Evolutionary conservation across 2,329 filamentous ascomycete genomes (phyloP).

Genomic region (Lachnellula hyalina): DNA sequence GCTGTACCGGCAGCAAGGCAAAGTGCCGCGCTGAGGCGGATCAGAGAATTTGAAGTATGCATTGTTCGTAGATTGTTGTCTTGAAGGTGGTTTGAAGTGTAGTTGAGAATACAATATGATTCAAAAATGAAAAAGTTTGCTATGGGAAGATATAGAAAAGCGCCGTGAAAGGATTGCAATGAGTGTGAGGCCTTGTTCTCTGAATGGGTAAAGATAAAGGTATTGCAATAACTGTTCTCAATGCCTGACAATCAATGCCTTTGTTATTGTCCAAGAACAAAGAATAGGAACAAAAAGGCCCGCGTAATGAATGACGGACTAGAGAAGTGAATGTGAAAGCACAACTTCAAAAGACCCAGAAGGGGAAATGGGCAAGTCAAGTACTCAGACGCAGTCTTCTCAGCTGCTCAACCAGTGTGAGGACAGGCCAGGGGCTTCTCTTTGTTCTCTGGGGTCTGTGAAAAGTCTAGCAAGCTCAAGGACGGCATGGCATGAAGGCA

Average conservation of each 20-base stretch:
- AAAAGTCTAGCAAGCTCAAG: neutral
- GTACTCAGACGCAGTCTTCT: neutral
- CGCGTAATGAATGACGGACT: constrained; percentile 32
- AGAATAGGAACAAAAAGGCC: constrained; percentile 12
- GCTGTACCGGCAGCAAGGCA: constrained; percentile 22
- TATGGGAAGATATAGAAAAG: neutral
- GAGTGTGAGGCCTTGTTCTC: neutral
- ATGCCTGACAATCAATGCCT: constrained; percentile 4
- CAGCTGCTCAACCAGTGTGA: neutral
- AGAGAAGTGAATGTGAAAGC: constrained; percentile 1
- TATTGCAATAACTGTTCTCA: neutral
- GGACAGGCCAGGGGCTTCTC: neutral
- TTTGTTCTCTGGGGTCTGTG: neutral
- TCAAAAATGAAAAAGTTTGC: neutral
- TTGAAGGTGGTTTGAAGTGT: constrained; percentile 8
- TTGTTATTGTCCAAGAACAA: constrained; percentile 13
- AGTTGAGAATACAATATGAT: neutral
- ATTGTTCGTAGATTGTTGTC: constrained; percentile 13
- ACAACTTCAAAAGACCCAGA: neutral
- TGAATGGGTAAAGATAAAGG: neutral
- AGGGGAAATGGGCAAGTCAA: constrained; percentile 7
- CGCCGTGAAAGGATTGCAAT: neutral
- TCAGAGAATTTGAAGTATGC: constrained; percentile 20
- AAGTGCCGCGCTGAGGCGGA: constrained; percentile 29
- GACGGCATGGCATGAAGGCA: neutral